phyloP scores from a whole-genome alignment of 805 yeast species.

The Ogataea philodendri region DNA sequence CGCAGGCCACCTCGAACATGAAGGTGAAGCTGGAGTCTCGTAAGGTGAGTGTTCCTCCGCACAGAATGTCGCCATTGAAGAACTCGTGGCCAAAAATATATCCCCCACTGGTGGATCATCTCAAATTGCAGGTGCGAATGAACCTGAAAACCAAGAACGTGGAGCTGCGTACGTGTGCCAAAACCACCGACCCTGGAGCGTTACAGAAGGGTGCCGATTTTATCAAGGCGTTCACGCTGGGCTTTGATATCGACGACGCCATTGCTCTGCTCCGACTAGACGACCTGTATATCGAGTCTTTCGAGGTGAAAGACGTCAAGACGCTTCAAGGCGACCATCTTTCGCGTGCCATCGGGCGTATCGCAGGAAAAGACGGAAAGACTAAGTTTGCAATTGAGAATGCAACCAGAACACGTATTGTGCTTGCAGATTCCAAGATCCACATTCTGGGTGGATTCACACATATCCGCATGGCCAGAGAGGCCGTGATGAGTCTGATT shows the following conservation, averaged over 20 bases:
- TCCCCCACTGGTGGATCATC: slow-evolving; percentile 92
- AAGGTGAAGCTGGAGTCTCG: slow-evolving; percentile 80
- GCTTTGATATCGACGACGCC: slow-evolving; percentile 96
- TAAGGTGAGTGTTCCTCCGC: slow-evolving; percentile 94
- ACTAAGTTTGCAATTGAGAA: slow-evolving; percentile 98
- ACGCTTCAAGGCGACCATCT: slow-evolving; percentile 94
- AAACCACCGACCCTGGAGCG: slow-evolving; percentile 90
- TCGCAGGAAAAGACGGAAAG: slow-evolving; percentile 99
- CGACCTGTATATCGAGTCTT: slow-evolving; percentile 94
- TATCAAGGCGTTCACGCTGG: slow-evolving; percentile 90
- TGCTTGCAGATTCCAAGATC: slow-evolving; percentile 92
- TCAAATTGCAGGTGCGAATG: slow-evolving; percentile 95
- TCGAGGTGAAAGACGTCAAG: slow-evolving; percentile 95
- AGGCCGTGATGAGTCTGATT: slow-evolving; percentile 89
- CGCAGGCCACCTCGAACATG: slow-evolving; percentile 61
- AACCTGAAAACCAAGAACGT: slow-evolving; percentile 84
- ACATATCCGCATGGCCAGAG: slow-evolving; percentile 98
- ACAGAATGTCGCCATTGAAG: slow-evolving; percentile 92
- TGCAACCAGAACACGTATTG: slow-evolving; percentile 97
- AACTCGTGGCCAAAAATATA: slow-evolving; percentile 90
- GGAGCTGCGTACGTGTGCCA: slow-evolving; percentile 76
- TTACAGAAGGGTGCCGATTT: slow-evolving; percentile 98
- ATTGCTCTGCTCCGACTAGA: slow-evolving; percentile 91
- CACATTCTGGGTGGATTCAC: slow-evolving; percentile 97
- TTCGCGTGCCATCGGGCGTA: slow-evolving; percentile 98